These are phyloP conservation scores for Cajanus cajan DNA, from an alignment of 306 rosid genomes.

Conservation along the genomic window DNA sequence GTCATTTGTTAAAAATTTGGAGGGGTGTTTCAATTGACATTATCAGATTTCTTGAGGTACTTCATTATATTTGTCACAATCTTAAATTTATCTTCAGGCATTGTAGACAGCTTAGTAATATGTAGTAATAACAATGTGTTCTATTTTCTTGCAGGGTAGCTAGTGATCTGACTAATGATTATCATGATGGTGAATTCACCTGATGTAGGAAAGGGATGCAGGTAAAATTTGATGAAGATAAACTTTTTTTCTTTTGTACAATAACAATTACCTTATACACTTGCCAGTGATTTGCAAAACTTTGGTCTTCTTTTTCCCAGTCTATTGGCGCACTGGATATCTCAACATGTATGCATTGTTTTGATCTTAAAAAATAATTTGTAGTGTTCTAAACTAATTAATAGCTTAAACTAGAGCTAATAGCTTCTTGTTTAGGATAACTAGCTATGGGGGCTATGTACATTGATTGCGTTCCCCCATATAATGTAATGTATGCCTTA, in stretches of 20 bases:
- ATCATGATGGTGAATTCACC: conserved; percentile 76
- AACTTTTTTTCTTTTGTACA: conserved; percentile 43
- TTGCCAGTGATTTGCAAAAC: conserved; percentile 40
- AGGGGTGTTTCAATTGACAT: conserved; percentile 54
- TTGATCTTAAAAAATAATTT: background rate
- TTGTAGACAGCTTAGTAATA: background rate
- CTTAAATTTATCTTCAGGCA: background rate
- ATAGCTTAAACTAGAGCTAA: conserved; percentile 25
- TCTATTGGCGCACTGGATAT: conserved; percentile 46
- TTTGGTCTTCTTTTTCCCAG: conserved; percentile 36
- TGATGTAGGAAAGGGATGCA: conserved; percentile 50
- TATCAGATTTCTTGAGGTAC: conserved; percentile 74
- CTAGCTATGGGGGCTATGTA: conserved; percentile 34
- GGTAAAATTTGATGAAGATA: conserved; percentile 54
- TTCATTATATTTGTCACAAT: conserved; percentile 22
- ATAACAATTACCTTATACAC: conserved; percentile 47
- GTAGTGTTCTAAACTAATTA: conserved; percentile 16
- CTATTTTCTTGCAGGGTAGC: conserved; percentile 58
- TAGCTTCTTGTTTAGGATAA: conserved; percentile 32
- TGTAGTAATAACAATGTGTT: conserved; percentile 16
- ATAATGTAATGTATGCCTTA: conserved; percentile 27
- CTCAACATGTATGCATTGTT: conserved; percentile 42
- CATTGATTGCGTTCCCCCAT: conserved; percentile 12
- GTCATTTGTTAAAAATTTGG: conserved; percentile 56
- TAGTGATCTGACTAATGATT: conserved; percentile 57